Conservation (phyloP, 2,329 filamentous ascomycete species). For the Fusarium sp. region DNA sequence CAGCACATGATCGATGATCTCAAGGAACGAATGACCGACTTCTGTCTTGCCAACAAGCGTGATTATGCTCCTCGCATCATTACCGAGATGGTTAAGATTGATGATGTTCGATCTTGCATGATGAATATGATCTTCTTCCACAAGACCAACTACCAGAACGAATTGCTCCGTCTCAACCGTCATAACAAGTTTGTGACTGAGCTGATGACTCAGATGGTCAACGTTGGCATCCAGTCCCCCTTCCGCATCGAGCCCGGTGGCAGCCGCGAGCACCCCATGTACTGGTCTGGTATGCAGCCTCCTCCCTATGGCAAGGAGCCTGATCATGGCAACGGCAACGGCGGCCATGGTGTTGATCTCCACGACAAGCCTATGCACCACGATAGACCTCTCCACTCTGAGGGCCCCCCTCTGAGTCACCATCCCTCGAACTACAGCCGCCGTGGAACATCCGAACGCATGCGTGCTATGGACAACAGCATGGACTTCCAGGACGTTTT, state of each 20-base stretch:
- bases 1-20: conserved; percentile 85
- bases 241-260: conserved; percentile 71
- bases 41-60: conserved; percentile 85
- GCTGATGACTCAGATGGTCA: conserved; percentile 86
- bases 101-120: conserved; percentile 85
- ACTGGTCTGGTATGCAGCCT: conserved; percentile 54
- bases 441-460: conserved; percentile 33
- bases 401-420: conserved; percentile 27
- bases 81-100: conserved; percentile 83
- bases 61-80: conserved; percentile 90
- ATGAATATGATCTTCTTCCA: conserved; percentile 98
- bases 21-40: conserved; percentile 83
- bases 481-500: conserved; percentile 62
- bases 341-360: conserved; percentile 7
- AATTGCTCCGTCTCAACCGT: conserved; percentile 86
- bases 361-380: conserved; percentile 14
- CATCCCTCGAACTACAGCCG: conserved; percentile 30
- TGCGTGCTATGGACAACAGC: conserved; percentile 51
- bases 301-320: conserved; percentile 53
- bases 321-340: conserved; percentile 6
- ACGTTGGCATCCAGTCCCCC: conserved; percentile 87
- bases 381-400: conserved; percentile 25
- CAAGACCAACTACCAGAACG: conserved; percentile 97
- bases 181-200: conserved; percentile 96
- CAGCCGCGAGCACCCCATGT: conserved; percentile 76